A percentile compares a stretch with the other conserved stretches of the same genome.
These are phyloP conservation scores for Pochonia chlamydosporia DNA, from an alignment of 2,329 filamentous ascomycete species.

Conservation along the genomic window DNA sequence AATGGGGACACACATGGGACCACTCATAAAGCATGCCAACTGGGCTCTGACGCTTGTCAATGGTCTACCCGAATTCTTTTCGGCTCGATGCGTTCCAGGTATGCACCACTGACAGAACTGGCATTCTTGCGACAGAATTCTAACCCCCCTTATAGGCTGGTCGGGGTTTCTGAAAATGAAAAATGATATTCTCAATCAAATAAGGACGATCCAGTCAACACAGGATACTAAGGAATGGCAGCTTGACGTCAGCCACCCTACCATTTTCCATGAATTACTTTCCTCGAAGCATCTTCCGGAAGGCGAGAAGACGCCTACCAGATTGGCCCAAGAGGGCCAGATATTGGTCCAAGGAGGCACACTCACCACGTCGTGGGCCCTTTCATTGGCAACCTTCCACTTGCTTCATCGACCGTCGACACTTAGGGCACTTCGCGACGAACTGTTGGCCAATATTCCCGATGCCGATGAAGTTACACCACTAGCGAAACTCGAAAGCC, in stretches of 20 bases:
- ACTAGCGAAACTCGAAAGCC: constrained; percentile 24
- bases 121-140: constrained; percentile 13
- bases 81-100: constrained; percentile 27
- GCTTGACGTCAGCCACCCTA: constrained; percentile 26
- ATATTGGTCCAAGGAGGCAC: constrained; percentile 32
- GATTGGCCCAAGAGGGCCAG: constrained; percentile 33
- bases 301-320: constrained; percentile 26
- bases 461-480: constrained; percentile 20
- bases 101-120: constrained; percentile 6
- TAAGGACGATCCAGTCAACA: constrained; percentile 27
- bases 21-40: constrained; percentile 29
- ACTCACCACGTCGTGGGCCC: constrained; percentile 32
- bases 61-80: constrained; percentile 28
- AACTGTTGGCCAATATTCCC: constrained; percentile 28
- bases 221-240: constrained; percentile 26
- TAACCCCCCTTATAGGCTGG: constrained; percentile 24
- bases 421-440: constrained; percentile 26
- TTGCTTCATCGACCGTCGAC: constrained; percentile 24
- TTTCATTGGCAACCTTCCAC: constrained; percentile 29
- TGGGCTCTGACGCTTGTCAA: constrained; percentile 30
- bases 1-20: constrained; percentile 31
- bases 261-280: constrained; percentile 30
- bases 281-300: constrained; percentile 24
- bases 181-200: constrained; percentile 29
- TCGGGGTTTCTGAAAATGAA: constrained; percentile 33